Conservation (phyloP, 257 asterid species). For the Gynochthodes officinalis region DNA sequence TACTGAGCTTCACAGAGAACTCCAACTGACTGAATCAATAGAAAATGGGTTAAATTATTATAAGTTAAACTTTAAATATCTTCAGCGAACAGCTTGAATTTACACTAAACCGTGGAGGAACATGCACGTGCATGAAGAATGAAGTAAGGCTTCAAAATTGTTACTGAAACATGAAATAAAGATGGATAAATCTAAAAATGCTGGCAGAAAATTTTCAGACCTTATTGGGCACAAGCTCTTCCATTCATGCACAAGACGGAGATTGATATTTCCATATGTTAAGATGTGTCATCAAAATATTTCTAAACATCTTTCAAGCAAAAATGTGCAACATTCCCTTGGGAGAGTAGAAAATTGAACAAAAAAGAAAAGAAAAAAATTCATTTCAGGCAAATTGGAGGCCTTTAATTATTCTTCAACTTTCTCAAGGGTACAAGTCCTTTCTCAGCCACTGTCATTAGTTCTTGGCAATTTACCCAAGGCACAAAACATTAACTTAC, state of each 20-base stretch:
- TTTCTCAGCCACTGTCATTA: not conserved
- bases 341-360: not conserved
- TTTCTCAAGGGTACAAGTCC: not conserved
- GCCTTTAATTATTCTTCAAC: not conserved
- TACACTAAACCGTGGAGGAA: not conserved
- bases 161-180: not conserved
- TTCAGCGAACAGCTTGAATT: not conserved
- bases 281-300: not conserved
- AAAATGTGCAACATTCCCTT: not conserved
- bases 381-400: not conserved
- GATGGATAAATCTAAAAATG: not conserved
- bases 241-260: not conserved
- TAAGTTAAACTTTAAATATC: not conserved
- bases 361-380: not conserved
- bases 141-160: not conserved
- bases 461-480: not conserved
- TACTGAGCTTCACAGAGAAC: constrained; percentile 89
- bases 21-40: constrained; percentile 62
- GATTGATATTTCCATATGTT: not conserved
- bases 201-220: not conserved
- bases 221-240: not conserved
- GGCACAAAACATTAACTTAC: no score
- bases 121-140: not conserved
- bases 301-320: no score
- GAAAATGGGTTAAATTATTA: not conserved